Base-by-base conservation (phyloP, 768 basidiomycete genomes). In the Mycena venus region DNA sequence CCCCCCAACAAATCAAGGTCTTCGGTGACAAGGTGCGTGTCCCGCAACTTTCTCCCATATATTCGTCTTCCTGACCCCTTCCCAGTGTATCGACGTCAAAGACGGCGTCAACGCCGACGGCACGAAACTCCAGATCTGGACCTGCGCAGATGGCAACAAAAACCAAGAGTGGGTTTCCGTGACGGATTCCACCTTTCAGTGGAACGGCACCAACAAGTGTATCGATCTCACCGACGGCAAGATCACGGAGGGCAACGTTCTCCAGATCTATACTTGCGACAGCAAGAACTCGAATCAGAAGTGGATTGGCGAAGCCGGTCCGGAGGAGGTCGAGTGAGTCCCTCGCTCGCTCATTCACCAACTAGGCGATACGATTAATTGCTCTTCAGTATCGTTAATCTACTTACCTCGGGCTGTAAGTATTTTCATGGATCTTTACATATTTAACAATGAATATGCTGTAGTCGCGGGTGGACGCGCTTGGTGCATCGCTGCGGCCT, bases 401-500 rank as follows among this genome's bases (percentile, higher is more conserved):
- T 72, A 2, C 29, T 38, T 11, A 53, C 51, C 10, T 51, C 61
- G 15, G 23, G 34, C 15, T 17, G 53, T 72, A 21, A 17, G 40
- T 8, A 27, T 34, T 23, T 14, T 25, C 9, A 5, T 11, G 1
- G 25, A 8, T 27, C 12, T 40, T 56, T 38, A 15, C 17, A 14
- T 32, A 31, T 15, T 34, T 40, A 15, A 59, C 49, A 23, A 11
- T 11, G 3, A 21, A 2, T 19, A 27, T 27, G 49, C 55, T 27
- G 2, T 40, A n/a, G n/a, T 62, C 3, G 44, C 31, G 2, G 36
- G n/a, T 29, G 53, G 38, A 19, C 49, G 38, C 49, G 44, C 67
- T 11, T 56, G 63, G 61, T 74, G 73, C 55, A 58, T 74, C 51
- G 67, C 62, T 27, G 73, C 61, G 4, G 61, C 68, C 25, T 69